phyloP scores from a whole-genome alignment of 1,284 basidiomycete species.

The Rhodotorula mucilaginosa region DNA sequence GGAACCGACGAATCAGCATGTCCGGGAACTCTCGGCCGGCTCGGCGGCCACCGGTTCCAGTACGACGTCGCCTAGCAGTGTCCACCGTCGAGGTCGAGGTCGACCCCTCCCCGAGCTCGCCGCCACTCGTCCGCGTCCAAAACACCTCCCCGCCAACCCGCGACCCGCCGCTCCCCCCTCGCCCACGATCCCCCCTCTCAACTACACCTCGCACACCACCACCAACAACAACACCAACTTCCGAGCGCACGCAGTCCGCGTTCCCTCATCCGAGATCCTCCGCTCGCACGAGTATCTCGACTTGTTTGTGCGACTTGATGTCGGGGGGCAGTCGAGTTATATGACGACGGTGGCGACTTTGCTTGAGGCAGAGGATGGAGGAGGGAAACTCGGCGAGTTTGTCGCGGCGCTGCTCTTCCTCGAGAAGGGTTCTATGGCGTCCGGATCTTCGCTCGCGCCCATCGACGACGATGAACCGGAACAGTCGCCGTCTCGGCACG shows the following conservation, averaged over 20 bases:
- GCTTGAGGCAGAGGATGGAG: not conserved
- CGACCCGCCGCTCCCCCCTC: slow-evolving; percentile 14
- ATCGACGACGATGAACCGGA: not conserved
- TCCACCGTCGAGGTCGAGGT: not conserved
- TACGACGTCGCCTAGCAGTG: not conserved
- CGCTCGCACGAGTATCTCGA: not conserved
- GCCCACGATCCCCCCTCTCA: slow-evolving; percentile 14
- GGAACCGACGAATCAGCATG: no score
- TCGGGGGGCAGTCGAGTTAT: slow-evolving; percentile 16
- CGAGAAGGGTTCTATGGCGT: no score
- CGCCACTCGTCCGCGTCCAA: slow-evolving; percentile 2
- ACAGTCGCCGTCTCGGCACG: no score
- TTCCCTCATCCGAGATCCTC: not conserved
- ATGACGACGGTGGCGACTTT: slow-evolving; percentile 19
- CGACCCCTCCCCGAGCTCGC: slow-evolving; percentile 10
- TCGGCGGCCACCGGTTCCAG: no score
- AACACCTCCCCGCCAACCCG: slow-evolving; percentile 1
- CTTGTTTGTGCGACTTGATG: slow-evolving; percentile 17
- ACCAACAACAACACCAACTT: not conserved
- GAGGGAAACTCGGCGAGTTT: slow-evolving; percentile 8
- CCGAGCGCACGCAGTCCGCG: not conserved
- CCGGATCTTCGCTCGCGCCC: not conserved
- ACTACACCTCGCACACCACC: not conserved
- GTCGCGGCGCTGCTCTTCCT: slow-evolving; percentile 1
- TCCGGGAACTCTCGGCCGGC: no score